Percentiles rank a stretch among this genome's conserved stretches.
phyloP scores from a whole-genome alignment of 1,284 basidiomycete species.

The Phlebopus sp. region DNA sequence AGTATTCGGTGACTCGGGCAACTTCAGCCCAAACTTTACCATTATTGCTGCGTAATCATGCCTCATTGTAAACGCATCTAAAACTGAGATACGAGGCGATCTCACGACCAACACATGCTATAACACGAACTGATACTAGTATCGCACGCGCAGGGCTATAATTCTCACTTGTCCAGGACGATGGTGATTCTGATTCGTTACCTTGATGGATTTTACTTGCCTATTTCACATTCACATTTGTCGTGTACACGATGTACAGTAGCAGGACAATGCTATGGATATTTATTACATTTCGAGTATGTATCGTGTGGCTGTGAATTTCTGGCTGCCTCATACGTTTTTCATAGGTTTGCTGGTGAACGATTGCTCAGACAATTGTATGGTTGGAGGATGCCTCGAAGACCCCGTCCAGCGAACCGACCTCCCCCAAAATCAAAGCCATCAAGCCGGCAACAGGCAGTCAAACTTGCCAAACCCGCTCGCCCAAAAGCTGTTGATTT shows the following conservation, averaged over 20 bases:
- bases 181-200: background rate
- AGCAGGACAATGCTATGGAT: too few species aligned
- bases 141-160: too few species aligned
- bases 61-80: background rate
- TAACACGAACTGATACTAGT: background rate
- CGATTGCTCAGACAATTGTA: background rate
- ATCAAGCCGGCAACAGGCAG: background rate
- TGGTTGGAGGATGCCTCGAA: slow-evolving; percentile 14
- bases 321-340: too few species aligned
- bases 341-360: background rate
- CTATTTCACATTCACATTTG: too few species aligned
- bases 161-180: too few species aligned
- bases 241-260: too few species aligned
- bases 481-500: slow-evolving; percentile 22
- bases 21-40: slow-evolving; percentile 35
- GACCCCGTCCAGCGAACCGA: slow-evolving; percentile 4
- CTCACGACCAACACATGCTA: background rate
- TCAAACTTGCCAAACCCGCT: slow-evolving; percentile 4
- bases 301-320: too few species aligned
- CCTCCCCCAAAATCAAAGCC: slow-evolving; percentile 1
- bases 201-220: too few species aligned
- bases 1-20: slow-evolving; percentile 41
- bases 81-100: background rate
- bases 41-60: slow-evolving; percentile 27
- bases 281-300: too few species aligned